Evolutionary conservation across 2,329 filamentous ascomycete genomes (phyloP).

Genomic region (Juglanconis juglandina): DNA sequence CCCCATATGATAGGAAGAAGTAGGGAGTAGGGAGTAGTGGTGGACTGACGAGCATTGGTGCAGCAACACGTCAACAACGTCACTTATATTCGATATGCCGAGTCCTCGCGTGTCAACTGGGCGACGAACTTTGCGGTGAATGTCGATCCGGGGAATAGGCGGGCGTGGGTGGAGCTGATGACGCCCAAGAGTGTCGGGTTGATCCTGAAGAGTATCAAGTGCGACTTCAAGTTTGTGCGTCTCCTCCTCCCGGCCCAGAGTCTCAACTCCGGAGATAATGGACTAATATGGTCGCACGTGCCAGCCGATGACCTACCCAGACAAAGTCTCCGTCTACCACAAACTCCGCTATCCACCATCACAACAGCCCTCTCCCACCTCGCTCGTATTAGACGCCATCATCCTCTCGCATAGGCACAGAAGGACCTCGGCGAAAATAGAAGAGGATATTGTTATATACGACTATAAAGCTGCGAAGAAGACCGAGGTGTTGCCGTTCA

Average conservation of each 20-base stretch:
- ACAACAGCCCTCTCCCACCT: constrained; percentile 37
- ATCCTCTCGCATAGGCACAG: constrained; percentile 73
- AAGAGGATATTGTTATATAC: constrained; percentile 78
- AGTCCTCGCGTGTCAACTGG: constrained; percentile 78
- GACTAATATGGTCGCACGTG: not conserved
- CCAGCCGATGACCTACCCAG: constrained; percentile 79
- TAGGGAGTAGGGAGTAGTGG: constrained; percentile 7
- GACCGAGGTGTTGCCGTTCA: constrained; percentile 38
- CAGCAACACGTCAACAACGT: constrained; percentile 83
- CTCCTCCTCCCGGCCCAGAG: not conserved
- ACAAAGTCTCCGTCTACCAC: constrained; percentile 79
- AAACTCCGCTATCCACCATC: constrained; percentile 60
- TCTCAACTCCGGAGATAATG: not conserved
- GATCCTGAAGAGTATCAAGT: constrained; percentile 69
- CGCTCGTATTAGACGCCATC: constrained; percentile 58
- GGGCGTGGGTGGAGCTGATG: constrained; percentile 67
- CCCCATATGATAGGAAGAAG: no score
- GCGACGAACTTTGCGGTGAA: constrained; percentile 63
- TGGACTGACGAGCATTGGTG: constrained; percentile 13
- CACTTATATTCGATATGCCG: constrained; percentile 78
- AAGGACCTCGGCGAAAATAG: constrained; percentile 67
- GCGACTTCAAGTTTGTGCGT: constrained; percentile 52
- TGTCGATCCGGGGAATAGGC: constrained; percentile 57
- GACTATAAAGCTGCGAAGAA: constrained; percentile 47
- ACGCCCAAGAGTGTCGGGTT: constrained; percentile 65